Evolutionary conservation across 164 flowering plant genomes (phyloP).

Genomic region (Brasenia schreberi): DNA sequence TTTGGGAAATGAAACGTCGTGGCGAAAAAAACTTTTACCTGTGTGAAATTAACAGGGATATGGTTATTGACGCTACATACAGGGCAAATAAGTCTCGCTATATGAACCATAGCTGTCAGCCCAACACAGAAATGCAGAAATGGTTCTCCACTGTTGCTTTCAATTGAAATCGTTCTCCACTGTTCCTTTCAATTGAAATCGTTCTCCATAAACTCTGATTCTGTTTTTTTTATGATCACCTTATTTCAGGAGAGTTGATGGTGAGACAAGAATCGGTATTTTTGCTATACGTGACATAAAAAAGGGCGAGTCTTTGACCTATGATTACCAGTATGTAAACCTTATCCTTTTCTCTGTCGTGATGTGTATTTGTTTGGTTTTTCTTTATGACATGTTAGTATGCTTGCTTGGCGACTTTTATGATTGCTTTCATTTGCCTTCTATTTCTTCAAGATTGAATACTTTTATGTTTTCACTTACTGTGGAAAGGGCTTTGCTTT

Average conservation of each 20-base stretch:
- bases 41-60: conserved; percentile 92
- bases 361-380: neutral
- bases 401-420: neutral
- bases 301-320: conserved; percentile 84
- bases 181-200: neutral
- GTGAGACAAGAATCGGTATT: conserved; percentile 97
- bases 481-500: no score
- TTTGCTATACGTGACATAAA: conserved; percentile 81
- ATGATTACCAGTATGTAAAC: conserved; percentile 84
- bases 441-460: neutral
- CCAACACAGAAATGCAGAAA: conserved; percentile 99
- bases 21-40: conserved; percentile 95
- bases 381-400: neutral
- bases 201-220: no score
- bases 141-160: conserved; percentile 33
- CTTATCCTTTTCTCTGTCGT: neutral
- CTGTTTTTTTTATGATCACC: neutral
- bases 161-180: neutral
- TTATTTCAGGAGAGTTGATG: conserved; percentile 66
- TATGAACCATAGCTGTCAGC: conserved; percentile 94
- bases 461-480: no score
- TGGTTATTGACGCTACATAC: conserved; percentile 98
- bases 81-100: conserved; percentile 97
- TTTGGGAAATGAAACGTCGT: conserved; percentile 92
- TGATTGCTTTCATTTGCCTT: no score